Percentiles rank a stretch among this genome's conserved stretches.
Evolutionary conservation across 768 basidiomycete species (phyloP).

Genomic region (Agrocybe praecox): DNA sequence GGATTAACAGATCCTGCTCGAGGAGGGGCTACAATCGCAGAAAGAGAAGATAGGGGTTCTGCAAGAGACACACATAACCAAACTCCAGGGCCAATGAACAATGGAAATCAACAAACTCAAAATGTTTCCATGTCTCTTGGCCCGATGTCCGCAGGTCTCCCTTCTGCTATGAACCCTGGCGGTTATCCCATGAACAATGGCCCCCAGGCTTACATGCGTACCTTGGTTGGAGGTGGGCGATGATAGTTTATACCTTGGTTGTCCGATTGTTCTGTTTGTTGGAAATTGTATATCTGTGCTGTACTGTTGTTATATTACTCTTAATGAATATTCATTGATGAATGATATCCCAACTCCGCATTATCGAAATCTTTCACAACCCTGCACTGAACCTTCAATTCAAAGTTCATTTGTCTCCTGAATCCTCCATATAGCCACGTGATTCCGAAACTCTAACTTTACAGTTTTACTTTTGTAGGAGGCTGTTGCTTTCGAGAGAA

Average conservation of each 20-base stretch:
- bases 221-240: slow-evolving; percentile 57
- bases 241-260: slow-evolving; percentile 29
- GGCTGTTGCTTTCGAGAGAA: not conserved
- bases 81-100: slow-evolving; percentile 51
- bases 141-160: slow-evolving; percentile 43
- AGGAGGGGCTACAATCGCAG: slow-evolving; percentile 80
- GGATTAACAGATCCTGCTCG: slow-evolving; percentile 66
- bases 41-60: slow-evolving; percentile 69
- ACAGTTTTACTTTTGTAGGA: slow-evolving; percentile 1
- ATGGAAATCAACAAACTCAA: slow-evolving; percentile 35
- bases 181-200: slow-evolving; percentile 67
- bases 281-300: slow-evolving; percentile 20
- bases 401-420: not conserved
- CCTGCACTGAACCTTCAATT: not conserved
- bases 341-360: not conserved
- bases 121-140: slow-evolving; percentile 51
- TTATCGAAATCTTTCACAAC: not conserved
- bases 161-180: slow-evolving; percentile 49
- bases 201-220: slow-evolving; percentile 57
- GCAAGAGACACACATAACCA: slow-evolving; percentile 56
- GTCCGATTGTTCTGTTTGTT: slow-evolving; percentile 19
- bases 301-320: slow-evolving; percentile 19
- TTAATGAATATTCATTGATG: slow-evolving; percentile 1
- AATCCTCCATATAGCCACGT: slow-evolving; percentile 13
- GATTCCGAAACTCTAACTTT: slow-evolving; percentile 22